Conservation (phyloP, 768 basidiomycete species). For the Neoboletus brunneissimus region DNA sequence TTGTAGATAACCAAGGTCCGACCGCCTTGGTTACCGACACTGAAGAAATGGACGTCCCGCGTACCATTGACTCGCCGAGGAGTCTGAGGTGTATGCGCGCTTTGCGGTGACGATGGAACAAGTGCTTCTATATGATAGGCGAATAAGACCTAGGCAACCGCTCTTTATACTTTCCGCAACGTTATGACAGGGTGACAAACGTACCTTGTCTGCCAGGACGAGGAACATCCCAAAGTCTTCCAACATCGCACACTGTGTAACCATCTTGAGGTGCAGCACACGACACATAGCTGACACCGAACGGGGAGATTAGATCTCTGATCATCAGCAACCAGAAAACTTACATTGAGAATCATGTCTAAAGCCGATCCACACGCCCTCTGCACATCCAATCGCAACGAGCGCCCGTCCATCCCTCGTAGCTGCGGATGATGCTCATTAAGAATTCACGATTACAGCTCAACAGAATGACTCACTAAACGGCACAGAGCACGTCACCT, state of each 20-base stretch:
- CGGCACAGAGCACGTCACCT: conserved; percentile 93
- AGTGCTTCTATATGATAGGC: conserved; percentile 96
- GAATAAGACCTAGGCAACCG: conserved; percentile 61
- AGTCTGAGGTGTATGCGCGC: conserved; percentile 64
- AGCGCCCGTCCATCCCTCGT: conserved; percentile 82
- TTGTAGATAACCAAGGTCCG: conserved; percentile 92
- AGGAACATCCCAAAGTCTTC: conserved; percentile 97
- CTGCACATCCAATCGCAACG: conserved; percentile 91
- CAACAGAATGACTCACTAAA: conserved; percentile 55
- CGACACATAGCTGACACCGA: conserved; percentile 75
- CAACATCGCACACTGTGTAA: conserved; percentile 93
- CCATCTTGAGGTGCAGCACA: conserved; percentile 89
- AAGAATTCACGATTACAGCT: neutral
- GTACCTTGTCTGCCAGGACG: conserved; percentile 87
- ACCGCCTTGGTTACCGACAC: conserved; percentile 81
- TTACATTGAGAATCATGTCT: conserved; percentile 82
- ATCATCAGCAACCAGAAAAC: neutral
- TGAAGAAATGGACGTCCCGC: conserved; percentile 95
- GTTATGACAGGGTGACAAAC: neutral
- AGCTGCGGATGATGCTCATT: conserved; percentile 40
- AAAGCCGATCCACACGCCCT: conserved; percentile 95
- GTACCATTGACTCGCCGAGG: conserved; percentile 90
- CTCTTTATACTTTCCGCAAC: neutral
- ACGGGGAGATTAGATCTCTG: conserved; percentile 5
- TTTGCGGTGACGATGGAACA: conserved; percentile 80